Evolutionary conservation across 2,329 filamentous ascomycete genomes (phyloP).

Genomic region (Magnaporthiopsis incrustans): DNA sequence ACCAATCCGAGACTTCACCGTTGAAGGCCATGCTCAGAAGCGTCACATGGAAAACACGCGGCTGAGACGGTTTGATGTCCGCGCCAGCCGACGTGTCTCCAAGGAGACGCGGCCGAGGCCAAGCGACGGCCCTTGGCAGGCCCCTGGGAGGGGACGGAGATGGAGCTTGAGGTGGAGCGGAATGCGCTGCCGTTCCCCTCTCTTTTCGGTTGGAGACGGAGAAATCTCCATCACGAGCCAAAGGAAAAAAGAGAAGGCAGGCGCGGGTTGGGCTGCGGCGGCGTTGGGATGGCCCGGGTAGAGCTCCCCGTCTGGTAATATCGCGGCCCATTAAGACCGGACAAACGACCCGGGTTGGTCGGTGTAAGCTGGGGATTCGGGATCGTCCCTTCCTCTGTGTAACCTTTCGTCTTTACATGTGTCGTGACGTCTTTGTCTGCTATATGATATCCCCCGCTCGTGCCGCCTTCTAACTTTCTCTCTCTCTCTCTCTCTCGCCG

Average conservation of each 20-base stretch:
- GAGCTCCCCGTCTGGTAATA: neutral
- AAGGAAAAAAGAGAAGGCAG: neutral
- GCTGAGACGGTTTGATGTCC: no score
- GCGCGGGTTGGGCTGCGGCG: neutral
- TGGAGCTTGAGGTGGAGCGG: neutral
- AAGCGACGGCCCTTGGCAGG: neutral
- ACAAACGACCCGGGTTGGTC: no score
- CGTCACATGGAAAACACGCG: no score
- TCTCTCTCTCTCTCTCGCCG: neutral
- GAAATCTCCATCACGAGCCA: neutral
- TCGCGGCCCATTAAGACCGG: neutral
- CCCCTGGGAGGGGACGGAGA: neutral
- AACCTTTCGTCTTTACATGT: no score
- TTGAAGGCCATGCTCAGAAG: no score
- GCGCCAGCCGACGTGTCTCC: no score
- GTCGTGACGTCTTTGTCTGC: neutral
- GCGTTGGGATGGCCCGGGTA: neutral
- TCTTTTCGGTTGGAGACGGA: neutral
- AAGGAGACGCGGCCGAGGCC: neutral
- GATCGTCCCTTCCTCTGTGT: no score
- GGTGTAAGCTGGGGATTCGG: no score
- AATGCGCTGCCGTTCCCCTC: neutral
- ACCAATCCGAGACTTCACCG: no score
- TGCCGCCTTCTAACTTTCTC: neutral
- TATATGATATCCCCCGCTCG: neutral